These are phyloP conservation scores for Hypericum perforatum DNA, from an alignment of 345 rosid species.

Conservation along the genomic window DNA sequence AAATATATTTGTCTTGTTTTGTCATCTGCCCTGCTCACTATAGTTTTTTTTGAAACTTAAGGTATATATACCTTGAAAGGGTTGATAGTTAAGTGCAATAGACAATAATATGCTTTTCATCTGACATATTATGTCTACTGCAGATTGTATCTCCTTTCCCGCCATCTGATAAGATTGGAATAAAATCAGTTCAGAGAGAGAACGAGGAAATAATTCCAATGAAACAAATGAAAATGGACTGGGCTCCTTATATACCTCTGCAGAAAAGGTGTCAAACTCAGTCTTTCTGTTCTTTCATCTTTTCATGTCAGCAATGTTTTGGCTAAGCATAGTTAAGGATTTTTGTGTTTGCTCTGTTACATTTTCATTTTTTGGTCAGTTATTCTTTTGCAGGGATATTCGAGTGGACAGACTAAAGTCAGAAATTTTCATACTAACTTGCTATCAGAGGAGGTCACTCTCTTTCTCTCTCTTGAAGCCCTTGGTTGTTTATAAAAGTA, in stretches of 20 bases:
- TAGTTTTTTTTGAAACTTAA: conserved; percentile 65
- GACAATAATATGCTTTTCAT: not conserved
- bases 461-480: not conserved
- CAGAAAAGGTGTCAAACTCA: conserved; percentile 54
- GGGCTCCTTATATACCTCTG: conserved; percentile 90
- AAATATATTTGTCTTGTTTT: too few relatives aligned
- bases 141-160: conserved; percentile 87
- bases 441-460: conserved; percentile 75
- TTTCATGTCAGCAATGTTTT: conserved; percentile 9
- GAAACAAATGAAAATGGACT: conserved; percentile 98
- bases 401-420: conserved; percentile 72
- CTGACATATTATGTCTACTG: conserved; percentile 10
- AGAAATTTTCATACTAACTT: conserved; percentile 60
- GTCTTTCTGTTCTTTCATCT: conserved; percentile 1
- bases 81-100: not conserved
- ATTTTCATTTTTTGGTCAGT: conserved; percentile 3
- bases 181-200: conserved; percentile 94
- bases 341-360: conserved; percentile 2
- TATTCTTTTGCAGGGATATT: conserved; percentile 45
- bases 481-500: not conserved
- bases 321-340: not conserved
- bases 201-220: conserved; percentile 92
- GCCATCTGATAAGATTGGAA: conserved; percentile 95
- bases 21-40: conserved; percentile 33
- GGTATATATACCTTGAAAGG: not conserved